These are phyloP conservation scores for Alternaria triticimaculans DNA, from an alignment of 2,329 filamentous ascomycete species.

Conservation along the genomic window DNA sequence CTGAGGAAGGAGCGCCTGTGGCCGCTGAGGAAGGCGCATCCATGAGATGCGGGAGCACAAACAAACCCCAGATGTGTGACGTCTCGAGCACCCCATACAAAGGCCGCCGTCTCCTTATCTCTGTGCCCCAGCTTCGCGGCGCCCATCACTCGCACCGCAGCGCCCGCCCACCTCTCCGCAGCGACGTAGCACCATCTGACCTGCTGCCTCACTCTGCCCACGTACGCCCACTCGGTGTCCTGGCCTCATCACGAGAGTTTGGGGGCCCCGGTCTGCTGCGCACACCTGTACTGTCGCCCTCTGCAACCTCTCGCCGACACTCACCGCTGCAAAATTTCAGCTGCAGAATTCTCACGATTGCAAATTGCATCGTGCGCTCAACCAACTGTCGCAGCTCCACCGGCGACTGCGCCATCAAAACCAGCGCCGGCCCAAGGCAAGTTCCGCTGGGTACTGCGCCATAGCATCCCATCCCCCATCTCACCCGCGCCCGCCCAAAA, in stretches of 20 bases:
- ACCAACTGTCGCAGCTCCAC: constrained; percentile 22
- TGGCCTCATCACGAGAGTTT: constrained; percentile 3
- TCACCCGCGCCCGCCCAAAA: constrained; percentile 6
- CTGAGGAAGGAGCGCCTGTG: neutral
- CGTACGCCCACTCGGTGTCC: constrained; percentile 11
- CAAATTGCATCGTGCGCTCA: constrained; percentile 21
- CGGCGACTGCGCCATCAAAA: constrained; percentile 10
- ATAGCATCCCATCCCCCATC: constrained; percentile 13
- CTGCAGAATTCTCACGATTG: constrained; percentile 25
- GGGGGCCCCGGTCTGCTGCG: constrained; percentile 17
- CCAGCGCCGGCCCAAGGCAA: constrained; percentile 13
- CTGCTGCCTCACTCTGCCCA: constrained; percentile 18
- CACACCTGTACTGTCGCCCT: constrained; percentile 18
- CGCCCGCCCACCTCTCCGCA: constrained; percentile 3
- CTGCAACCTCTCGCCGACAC: constrained; percentile 28
- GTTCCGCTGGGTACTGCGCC: constrained; percentile 19
- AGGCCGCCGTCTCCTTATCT: constrained; percentile 11
- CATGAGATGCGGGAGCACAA: constrained; percentile 2
- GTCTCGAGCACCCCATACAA: constrained; percentile 15
- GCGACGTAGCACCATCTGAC: constrained; percentile 21
- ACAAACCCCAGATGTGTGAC: constrained; percentile 20
- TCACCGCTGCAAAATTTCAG: constrained; percentile 32
- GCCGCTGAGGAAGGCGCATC: constrained; percentile 3
- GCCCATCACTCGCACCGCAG: constrained; percentile 12
- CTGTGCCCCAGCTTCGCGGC: constrained; percentile 10